Evolutionary conservation across 352 stramenopile genomes (phyloP).

Genomic region (Globisporangium iwayamae): DNA sequence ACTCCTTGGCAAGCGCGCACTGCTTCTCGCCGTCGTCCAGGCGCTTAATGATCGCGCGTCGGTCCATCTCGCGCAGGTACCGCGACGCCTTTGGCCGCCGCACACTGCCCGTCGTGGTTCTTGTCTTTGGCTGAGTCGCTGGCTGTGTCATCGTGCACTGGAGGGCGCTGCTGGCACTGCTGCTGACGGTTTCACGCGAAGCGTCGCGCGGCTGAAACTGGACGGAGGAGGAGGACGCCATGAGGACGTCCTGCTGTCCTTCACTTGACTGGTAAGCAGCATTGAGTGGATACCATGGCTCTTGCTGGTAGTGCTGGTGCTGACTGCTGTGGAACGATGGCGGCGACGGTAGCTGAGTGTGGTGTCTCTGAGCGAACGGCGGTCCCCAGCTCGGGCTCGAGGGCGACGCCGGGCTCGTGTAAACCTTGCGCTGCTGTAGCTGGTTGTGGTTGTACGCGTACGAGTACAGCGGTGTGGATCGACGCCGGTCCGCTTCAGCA

Average conservation of each 20-base stretch:
- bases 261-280: neutral
- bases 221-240: neutral
- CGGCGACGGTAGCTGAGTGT: too few species aligned
- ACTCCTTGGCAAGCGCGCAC: constrained; percentile 59
- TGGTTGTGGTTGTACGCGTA: constrained; percentile 3
- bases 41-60: constrained; percentile 50
- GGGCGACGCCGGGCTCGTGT: constrained; percentile 2
- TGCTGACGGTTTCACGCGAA: neutral
- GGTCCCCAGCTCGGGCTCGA: constrained; percentile 11
- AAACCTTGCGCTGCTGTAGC: neutral
- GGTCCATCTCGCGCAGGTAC: constrained; percentile 69
- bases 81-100: constrained; percentile 38
- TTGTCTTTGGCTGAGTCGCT: neutral
- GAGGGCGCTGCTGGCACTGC: neutral
- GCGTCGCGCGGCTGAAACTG: neutral
- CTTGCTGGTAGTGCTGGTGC: neutral
- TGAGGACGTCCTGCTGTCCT: neutral
- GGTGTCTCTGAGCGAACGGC: neutral
- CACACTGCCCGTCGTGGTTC: neutral
- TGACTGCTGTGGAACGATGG: too few species aligned
- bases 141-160: neutral
- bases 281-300: neutral
- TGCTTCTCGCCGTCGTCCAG: constrained; percentile 63
- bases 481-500: neutral
- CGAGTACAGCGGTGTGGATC: neutral